Evolutionary conservation across 441 rosid species (phyloP).

Genomic region (Raphanus hybrid): DNA sequence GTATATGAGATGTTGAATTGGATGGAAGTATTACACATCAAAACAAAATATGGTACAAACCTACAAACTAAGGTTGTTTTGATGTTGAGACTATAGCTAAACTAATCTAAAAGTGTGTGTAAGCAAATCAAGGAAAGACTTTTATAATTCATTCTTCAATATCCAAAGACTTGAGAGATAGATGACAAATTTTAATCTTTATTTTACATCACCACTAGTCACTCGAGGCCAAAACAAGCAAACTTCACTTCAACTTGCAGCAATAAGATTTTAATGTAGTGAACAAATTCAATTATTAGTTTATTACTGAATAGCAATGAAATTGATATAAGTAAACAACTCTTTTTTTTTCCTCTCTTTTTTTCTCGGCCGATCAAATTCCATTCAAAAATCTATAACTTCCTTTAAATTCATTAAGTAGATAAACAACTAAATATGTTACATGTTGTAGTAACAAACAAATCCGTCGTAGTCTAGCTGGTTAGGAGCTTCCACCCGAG

Average conservation of each 20-base stretch:
- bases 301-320: not conserved
- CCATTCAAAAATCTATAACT: not conserved
- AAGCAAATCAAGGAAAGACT: not conserved
- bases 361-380: not conserved
- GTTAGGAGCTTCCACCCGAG: conserved; percentile 99
- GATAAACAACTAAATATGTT: not conserved
- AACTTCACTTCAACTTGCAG: not conserved
- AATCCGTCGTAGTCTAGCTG: conserved; percentile 93
- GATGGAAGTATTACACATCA: not conserved
- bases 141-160: not conserved
- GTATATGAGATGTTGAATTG: not conserved
- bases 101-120: not conserved
- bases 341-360: not conserved
- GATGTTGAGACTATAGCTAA: not conserved
- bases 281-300: not conserved
- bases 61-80: conserved; percentile 1
- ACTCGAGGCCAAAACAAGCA: not conserved
- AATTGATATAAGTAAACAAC: not conserved
- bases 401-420: not conserved
- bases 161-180: not conserved
- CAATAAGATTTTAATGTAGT: not conserved
- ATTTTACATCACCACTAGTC: not conserved
- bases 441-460: too few species aligned
- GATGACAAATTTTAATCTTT: not conserved
- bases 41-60: not conserved